Base-by-base conservation (phyloP, 805 yeast genomes). In the Metschnikowia noctiluminum region DNA sequence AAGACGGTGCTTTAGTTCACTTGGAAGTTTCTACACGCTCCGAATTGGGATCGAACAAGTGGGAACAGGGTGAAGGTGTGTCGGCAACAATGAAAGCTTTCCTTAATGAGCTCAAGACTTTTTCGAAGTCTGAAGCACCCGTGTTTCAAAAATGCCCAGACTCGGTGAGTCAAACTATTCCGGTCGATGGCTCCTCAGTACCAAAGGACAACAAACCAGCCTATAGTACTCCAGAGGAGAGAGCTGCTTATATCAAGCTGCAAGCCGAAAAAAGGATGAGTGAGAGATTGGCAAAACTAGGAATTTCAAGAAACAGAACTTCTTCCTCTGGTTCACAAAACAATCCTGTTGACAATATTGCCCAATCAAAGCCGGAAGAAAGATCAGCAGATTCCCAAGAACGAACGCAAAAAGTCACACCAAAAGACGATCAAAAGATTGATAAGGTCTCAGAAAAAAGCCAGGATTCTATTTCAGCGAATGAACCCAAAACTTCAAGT, bases 51-150 rank as follows among this genome's bases (percentile, higher is more conserved):
- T 76, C 79, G 39, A 76, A 80, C 34, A 84, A 85, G 60, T 91
- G 91, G 89, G 96, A 87, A 53, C 76, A 80, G 40, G 97, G 96
- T 11, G 70, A 82, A 36, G 96, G 91, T 36, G 84, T 89, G 28
- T 77, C 81, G n/a, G 75, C 46, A 2, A 74, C 79, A 35, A 91
- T 89, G 39, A 75, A 78, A 46, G 69, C 70, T 6, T 82, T 91
- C 55, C 81, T 91, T 52, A 69, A 69, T 41, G 78, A 78, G 41
- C 69, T 89, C 58, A 74, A 74, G 30, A 40, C 52, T 1, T 50
- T 45, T 37, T 26, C 54, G n/a, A 42, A 15, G 38, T 34, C 49
- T 13, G 45, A 40, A n/a, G 26, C 37, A 6, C 12, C 46, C 7
- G 14, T 30, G 32, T 35, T 28, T 12, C n/a, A 30, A n/a, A 28